A percentile compares a stretch with the other conserved stretches of the same genome.
phyloP scores from a whole-genome alignment of 2,329 filamentous ascomycete genomes.

The Botrytis galanthina region DNA sequence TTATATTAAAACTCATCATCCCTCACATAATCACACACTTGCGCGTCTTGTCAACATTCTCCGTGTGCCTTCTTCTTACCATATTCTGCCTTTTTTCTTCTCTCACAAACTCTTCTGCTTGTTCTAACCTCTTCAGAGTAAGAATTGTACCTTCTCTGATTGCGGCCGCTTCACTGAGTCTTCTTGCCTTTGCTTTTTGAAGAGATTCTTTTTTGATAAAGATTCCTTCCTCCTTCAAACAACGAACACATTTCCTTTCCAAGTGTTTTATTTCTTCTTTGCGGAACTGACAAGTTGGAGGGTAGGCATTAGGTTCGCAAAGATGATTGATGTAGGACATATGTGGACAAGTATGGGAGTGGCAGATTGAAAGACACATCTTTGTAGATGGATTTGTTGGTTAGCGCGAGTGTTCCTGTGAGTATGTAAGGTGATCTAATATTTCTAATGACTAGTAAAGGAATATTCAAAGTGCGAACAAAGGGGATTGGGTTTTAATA shows the following conservation, averaged over 20 bases:
- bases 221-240: not conserved
- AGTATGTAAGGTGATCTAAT: not conserved
- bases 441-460: not conserved
- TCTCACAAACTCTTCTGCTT: not conserved
- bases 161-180: not conserved
- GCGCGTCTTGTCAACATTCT: not conserved
- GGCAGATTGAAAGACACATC: conserved; percentile 6
- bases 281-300: not conserved
- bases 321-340: not conserved
- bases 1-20: not conserved
- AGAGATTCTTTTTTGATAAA: not conserved
- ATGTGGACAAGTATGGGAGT: not conserved
- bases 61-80: not conserved
- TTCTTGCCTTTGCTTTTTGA: not conserved
- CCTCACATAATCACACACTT: not conserved
- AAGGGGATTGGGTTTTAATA: not conserved
- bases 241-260: not conserved
- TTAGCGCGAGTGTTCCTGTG: not conserved
- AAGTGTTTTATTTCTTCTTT: not conserved
- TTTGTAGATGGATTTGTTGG: not conserved
- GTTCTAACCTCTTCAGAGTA: not conserved
- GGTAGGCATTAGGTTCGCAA: not conserved
- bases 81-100: not conserved
- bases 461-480: accelerated
- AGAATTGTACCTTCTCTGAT: not conserved